Percentiles rank a stretch among this genome's conserved stretches.
phyloP scores from a whole-genome alignment of 208 protist species.

The Wallacemonas rigidus region DNA sequence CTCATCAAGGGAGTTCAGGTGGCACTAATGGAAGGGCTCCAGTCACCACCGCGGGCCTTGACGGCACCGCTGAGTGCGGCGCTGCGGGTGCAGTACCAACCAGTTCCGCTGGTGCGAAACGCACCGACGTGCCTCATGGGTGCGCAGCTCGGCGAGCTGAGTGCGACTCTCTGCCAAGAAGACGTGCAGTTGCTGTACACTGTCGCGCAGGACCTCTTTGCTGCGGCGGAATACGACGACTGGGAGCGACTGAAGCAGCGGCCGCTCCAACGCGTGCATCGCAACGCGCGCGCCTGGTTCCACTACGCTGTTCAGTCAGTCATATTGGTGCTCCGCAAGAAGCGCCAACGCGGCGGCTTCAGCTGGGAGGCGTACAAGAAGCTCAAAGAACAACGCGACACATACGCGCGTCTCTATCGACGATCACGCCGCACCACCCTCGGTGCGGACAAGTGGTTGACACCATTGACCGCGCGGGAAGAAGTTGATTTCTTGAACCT shows the following conservation, averaged over 20 bases:
- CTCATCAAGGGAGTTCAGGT: constrained; percentile 46
- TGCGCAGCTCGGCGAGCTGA: constrained; percentile 25
- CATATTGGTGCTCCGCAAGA: constrained; percentile 31
- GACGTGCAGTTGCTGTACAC: constrained; percentile 29
- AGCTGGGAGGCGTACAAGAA: constrained; percentile 49
- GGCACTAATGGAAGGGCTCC: constrained; percentile 16
- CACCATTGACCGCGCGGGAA: constrained; percentile 39
- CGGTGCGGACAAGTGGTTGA: constrained; percentile 36
- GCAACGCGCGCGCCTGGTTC: constrained; percentile 63
- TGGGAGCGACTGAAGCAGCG: constrained; percentile 33
- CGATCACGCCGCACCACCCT: constrained; percentile 33
- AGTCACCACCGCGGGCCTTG: constrained; percentile 4
- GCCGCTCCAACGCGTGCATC: constrained; percentile 34
- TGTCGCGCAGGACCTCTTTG: constrained; percentile 29
- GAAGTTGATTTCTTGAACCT: constrained; percentile 29
- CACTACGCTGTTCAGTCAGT: constrained; percentile 58
- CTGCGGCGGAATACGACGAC: constrained; percentile 22
- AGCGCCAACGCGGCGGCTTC: constrained; percentile 33
- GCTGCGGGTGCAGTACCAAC: constrained; percentile 48
- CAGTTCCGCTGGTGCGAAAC: constrained; percentile 34
- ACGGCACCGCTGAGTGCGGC: constrained; percentile 27
- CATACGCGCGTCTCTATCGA: constrained; percentile 53
- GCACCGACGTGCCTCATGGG: constrained; percentile 31
- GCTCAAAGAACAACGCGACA: constrained; percentile 39
- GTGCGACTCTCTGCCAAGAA: constrained; percentile 19